These are phyloP conservation scores for Candida hungchunana DNA, from an alignment of 805 yeast species.

Conservation along the genomic window DNA sequence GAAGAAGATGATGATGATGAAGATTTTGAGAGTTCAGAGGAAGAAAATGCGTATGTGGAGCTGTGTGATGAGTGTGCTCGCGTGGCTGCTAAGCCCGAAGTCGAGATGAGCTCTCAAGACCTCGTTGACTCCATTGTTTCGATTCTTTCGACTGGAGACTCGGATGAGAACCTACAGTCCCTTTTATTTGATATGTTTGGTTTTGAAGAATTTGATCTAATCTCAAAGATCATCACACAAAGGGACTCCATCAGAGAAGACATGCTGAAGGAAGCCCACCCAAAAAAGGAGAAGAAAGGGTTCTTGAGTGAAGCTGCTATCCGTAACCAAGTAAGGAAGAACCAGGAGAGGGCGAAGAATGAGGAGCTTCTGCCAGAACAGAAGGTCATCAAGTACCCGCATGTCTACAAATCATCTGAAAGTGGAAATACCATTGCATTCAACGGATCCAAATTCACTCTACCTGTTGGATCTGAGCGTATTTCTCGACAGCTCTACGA, in stretches of 20 bases:
- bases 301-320: constrained; percentile 54
- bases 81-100: constrained; percentile 30
- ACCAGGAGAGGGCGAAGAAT: constrained; percentile 45
- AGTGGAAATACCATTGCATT: constrained; percentile 68
- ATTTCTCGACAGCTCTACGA: constrained; percentile 61
- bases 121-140: constrained; percentile 27
- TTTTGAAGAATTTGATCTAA: constrained; percentile 77
- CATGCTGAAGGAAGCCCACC: constrained; percentile 19
- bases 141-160: constrained; percentile 32
- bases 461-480: constrained; percentile 80
- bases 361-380: constrained; percentile 43
- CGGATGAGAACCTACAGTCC: constrained; percentile 64
- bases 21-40: constrained; percentile 10
- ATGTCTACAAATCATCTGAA: constrained; percentile 72
- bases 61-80: constrained; percentile 25
- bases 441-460: constrained; percentile 71
- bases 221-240: constrained; percentile 54
- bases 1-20: constrained; percentile 16
- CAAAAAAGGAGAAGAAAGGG: constrained; percentile 22
- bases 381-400: constrained; percentile 63
- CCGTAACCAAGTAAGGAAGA: constrained; percentile 46
- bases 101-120: constrained; percentile 32
- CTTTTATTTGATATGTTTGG: constrained; percentile 78
- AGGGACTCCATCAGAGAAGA: constrained; percentile 30
- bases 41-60: constrained; percentile 16